Evolutionary conservation across 345 rosid species (phyloP).

Genomic region (Eutrema heterophyllum): DNA sequence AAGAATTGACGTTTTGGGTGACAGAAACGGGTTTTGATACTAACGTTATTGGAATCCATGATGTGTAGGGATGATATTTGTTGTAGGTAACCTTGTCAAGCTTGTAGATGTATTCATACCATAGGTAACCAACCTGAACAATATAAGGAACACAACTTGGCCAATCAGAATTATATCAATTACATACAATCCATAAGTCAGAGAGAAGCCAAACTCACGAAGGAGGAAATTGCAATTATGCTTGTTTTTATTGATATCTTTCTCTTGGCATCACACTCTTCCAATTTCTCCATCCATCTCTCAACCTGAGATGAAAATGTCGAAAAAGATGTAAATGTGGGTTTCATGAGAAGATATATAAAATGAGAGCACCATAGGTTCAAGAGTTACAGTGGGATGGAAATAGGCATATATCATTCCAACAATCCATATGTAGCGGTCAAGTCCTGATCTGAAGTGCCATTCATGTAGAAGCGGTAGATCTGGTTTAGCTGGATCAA

Average conservation of each 20-base stretch:
- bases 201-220: conserved; percentile 48
- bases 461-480: conserved; percentile 83
- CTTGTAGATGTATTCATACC: conserved; percentile 92
- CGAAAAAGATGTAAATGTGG: background rate
- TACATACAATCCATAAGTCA: background rate
- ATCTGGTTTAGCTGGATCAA: conserved; percentile 91
- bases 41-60: conserved; percentile 98
- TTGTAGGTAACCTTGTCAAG: conserved; percentile 93
- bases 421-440: conserved; percentile 95
- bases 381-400: conserved; percentile 76
- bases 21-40: conserved; percentile 27
- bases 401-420: conserved; percentile 98
- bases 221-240: conserved; percentile 47
- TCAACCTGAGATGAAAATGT: conserved; percentile 57
- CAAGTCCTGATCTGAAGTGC: conserved; percentile 99
- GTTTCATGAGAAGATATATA: background rate
- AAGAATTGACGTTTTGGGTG: background rate
- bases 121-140: conserved; percentile 80
- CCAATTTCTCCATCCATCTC: conserved; percentile 98
- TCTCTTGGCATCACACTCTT: conserved; percentile 80
- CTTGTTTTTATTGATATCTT: conserved; percentile 62
- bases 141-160: background rate
- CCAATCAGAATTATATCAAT: background rate
- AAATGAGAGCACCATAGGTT: background rate
- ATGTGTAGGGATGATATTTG: conserved; percentile 94